Percentiles rank a stretch among this genome's conserved stretches.
phyloP scores from a whole-genome alignment of 2,329 filamentous ascomycete genomes.

The Ophiosphaerella narmari region DNA sequence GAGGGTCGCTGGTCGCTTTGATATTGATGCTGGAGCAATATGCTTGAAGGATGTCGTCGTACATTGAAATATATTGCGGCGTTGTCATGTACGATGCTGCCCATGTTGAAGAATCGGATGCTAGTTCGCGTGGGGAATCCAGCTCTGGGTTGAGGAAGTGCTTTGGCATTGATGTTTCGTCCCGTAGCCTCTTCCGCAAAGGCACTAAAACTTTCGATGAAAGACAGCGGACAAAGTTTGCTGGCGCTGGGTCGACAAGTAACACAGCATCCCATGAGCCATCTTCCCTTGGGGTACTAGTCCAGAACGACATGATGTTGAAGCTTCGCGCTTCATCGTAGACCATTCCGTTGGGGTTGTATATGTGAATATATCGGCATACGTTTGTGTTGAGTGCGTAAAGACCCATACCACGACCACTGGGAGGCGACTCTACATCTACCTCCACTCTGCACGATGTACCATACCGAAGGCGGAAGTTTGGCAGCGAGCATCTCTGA shows the following conservation, averaged over 20 bases:
- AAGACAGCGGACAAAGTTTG: background rate
- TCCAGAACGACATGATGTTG: constrained; percentile 14
- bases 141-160: constrained; percentile 10
- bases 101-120: constrained; percentile 3
- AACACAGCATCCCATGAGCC: constrained; percentile 10
- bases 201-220: background rate
- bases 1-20: background rate
- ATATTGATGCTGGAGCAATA: background rate
- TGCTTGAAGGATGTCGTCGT: constrained; percentile 8
- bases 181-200: background rate
- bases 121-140: background rate
- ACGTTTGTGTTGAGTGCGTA: constrained; percentile 11
- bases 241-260: constrained; percentile 3
- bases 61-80: constrained; percentile 5
- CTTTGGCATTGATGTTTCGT: constrained; percentile 9
- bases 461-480: constrained; percentile 8
- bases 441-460: constrained; percentile 8
- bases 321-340: constrained; percentile 12
- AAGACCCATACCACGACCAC: background rate
- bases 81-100: background rate
- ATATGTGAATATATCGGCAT: constrained; percentile 8
- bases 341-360: constrained; percentile 4
- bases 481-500: constrained; percentile 3
- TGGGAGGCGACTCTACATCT: background rate
- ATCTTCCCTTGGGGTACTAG: background rate